Conservation (phyloP, 345 rosid genomes). For the Clarkia xantiana region DNA sequence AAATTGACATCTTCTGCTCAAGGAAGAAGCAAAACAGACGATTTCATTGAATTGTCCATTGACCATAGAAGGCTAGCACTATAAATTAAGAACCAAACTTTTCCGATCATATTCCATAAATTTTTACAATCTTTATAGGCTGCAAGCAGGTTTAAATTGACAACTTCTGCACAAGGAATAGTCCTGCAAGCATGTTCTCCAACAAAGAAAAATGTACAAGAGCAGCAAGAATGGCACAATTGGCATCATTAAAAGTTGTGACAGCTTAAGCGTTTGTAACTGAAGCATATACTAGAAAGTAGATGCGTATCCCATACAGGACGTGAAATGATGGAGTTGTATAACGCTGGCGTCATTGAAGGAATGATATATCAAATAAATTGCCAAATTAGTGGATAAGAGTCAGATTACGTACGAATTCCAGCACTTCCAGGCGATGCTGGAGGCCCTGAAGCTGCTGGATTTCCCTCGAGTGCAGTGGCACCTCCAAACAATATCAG, state of each 20-base stretch:
- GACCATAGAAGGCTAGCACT: neutral
- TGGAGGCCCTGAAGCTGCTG: constrained; percentile 77
- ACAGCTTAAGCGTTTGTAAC: too few species aligned
- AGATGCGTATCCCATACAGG: too few species aligned
- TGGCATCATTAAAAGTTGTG: too few species aligned
- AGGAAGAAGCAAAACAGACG: neutral
- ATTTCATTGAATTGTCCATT: neutral
- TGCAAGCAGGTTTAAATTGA: neutral
- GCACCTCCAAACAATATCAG: constrained; percentile 94
- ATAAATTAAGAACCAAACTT: too few species aligned
- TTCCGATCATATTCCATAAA: too few species aligned
- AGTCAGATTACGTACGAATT: constrained; percentile 45
- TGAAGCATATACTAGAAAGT: too few species aligned
- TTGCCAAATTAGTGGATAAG: neutral
- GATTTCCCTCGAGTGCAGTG: constrained; percentile 91
- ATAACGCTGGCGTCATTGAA: too few species aligned
- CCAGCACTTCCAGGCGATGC: constrained; percentile 96
- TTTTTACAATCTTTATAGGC: too few species aligned
- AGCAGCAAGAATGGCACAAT: too few species aligned
- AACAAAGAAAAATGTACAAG: too few species aligned
- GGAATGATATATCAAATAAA: neutral
- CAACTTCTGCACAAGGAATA: neutral
- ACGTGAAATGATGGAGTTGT: too few species aligned
- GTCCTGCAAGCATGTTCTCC: too few species aligned
- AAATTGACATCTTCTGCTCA: neutral